Percentiles rank a stretch among this genome's conserved stretches.
Conservation (phyloP, 371 early-diverging fungal species). For the Amoeboaphelidium protococcarum region DNA sequence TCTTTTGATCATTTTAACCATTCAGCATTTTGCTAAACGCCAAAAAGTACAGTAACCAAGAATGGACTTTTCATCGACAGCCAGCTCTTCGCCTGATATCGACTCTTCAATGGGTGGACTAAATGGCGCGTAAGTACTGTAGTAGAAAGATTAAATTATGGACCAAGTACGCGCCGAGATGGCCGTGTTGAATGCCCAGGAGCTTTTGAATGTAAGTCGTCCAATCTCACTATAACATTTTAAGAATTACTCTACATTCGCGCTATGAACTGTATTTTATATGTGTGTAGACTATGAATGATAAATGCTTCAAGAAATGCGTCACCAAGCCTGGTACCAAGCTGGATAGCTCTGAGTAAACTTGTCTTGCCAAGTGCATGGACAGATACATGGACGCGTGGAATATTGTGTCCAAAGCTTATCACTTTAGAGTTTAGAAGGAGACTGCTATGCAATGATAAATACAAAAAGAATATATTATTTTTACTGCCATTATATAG, state of each 20-base stretch:
- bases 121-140: conserved; percentile 3
- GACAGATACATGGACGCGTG: conserved; percentile 67
- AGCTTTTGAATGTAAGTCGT: conserved; percentile 39
- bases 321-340: conserved; percentile 42
- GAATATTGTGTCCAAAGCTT: conserved; percentile 52
- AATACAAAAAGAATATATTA: too few relatives aligned
- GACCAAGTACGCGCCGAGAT: conserved; percentile 52
- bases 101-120: too few relatives aligned
- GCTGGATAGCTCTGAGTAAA: conserved; percentile 37
- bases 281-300: conserved; percentile 37
- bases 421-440: conserved; percentile 35
- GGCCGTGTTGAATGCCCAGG: conserved; percentile 62
- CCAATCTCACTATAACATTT: background rate
- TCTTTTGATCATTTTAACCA: too few relatives aligned
- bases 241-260: background rate
- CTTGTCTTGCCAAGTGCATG: conserved; percentile 51
- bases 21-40: too few relatives aligned
- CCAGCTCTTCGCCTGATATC: too few relatives aligned
- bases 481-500: too few relatives aligned
- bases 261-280: background rate
- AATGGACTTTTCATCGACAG: too few relatives aligned
- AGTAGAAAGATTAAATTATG: conserved; percentile 53
- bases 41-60: too few relatives aligned
- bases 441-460: too few relatives aligned
- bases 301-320: conserved; percentile 53